These are phyloP conservation scores for Aspergillus coremiiformis DNA, from an alignment of 495 filamentous ascomycete genomes.

Conservation along the genomic window DNA sequence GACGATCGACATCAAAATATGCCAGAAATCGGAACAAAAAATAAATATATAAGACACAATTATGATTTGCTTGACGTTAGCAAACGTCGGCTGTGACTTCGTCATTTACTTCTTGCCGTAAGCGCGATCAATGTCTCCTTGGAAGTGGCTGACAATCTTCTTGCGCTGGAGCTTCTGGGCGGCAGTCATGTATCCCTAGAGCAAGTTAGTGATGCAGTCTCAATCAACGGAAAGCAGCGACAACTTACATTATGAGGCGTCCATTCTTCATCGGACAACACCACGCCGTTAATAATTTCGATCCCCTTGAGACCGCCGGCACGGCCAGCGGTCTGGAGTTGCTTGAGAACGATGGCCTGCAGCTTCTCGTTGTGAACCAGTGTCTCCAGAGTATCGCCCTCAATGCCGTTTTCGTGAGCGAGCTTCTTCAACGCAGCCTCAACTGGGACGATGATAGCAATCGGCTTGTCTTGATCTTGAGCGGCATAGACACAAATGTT, in stretches of 20 bases:
- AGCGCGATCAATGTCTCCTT: conserved; percentile 40
- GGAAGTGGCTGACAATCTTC: conserved; percentile 42
- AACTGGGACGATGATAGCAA: conserved; percentile 89
- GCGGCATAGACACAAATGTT: conserved; percentile 97
- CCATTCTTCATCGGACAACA: conserved; percentile 95
- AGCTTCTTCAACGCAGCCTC: conserved; percentile 82
- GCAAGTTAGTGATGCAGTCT: not conserved
- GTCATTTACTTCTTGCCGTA: conserved; percentile 40
- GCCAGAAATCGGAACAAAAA: conserved; percentile 2
- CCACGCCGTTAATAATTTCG: conserved; percentile 89
- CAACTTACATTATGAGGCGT: conserved; percentile 85
- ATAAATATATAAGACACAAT: not conserved
- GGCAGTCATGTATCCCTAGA: conserved; percentile 46
- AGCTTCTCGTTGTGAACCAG: conserved; percentile 81
- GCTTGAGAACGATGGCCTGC: conserved; percentile 67
- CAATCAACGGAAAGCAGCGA: not conserved
- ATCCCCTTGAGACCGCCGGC: conserved; percentile 72
- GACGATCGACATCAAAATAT: not conserved
- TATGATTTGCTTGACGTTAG: not conserved
- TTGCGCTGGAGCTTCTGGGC: conserved; percentile 52
- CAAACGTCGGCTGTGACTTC: not conserved
- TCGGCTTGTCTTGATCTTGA: conserved; percentile 67
- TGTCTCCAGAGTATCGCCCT: conserved; percentile 64
- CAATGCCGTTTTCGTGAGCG: conserved; percentile 61
- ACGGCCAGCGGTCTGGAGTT: conserved; percentile 69